These are phyloP conservation scores for Chloranthus sessilifolius DNA, from an alignment of 164 flowering plant species.

Conservation along the genomic window DNA sequence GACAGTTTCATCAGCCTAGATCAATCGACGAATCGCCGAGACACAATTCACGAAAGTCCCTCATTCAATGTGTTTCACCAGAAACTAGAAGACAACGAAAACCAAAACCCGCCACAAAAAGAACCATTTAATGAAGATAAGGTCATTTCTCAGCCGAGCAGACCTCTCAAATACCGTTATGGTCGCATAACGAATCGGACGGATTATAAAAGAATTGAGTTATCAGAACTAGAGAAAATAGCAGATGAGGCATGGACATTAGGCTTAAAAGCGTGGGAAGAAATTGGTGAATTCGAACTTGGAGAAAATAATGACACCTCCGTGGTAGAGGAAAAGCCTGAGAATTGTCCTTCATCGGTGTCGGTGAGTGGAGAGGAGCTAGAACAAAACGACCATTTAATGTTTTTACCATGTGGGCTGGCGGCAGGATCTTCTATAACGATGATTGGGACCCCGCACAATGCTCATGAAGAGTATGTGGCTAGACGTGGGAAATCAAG, in stretches of 20 bases:
- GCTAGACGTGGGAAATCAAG: constrained; percentile 44
- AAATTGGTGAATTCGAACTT: constrained; percentile 31
- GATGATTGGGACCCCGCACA: constrained; percentile 67
- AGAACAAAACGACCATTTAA: constrained; percentile 27
- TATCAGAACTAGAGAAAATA: constrained; percentile 64
- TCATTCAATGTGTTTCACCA: no score
- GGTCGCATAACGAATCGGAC: constrained; percentile 55
- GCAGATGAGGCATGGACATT: constrained; percentile 85
- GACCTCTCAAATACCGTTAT: constrained; percentile 37
- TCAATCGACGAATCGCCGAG: constrained; percentile 14
- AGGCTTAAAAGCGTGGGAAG: constrained; percentile 76
- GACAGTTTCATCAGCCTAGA: constrained; percentile 29
- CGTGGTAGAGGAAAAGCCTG: constrained; percentile 44
- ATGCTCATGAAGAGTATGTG: constrained; percentile 63
- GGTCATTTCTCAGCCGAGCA: constrained; percentile 20
- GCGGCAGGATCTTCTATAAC: constrained; percentile 86
- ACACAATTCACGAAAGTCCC: no score
- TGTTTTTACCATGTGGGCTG: constrained; percentile 89
- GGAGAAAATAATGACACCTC: constrained; percentile 27
- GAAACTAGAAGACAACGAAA: constrained; percentile 42
- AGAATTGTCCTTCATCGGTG: constrained; percentile 67
- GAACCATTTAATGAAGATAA: constrained; percentile 23
- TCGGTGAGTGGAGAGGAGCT: constrained; percentile 51
- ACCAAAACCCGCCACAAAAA: constrained; percentile 29
- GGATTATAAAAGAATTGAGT: no score